phyloP scores from a whole-genome alignment of 805 yeast species.

The Yamadazyma olivae region DNA sequence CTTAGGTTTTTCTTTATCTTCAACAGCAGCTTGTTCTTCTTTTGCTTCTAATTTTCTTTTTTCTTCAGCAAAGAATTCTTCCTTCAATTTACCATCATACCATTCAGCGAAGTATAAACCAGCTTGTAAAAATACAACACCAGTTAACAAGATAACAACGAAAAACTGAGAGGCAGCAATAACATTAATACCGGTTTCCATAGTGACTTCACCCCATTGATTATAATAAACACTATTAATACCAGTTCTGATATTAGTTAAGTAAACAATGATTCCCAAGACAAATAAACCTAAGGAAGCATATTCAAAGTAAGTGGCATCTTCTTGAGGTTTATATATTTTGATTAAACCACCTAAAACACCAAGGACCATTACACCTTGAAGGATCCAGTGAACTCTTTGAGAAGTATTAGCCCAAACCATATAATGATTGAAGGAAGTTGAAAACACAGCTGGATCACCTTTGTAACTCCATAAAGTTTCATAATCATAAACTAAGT shows the following conservation, averaged over 20 bases:
- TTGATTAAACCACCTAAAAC: slow-evolving; percentile 71
- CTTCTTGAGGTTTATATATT: slow-evolving; percentile 83
- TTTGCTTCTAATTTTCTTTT: slow-evolving; percentile 8
- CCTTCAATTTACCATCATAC: slow-evolving; percentile 42
- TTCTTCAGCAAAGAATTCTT: slow-evolving; percentile 28
- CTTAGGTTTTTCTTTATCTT: slow-evolving; percentile 8
- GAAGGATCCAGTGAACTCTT: slow-evolving; percentile 58
- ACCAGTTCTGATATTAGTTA: slow-evolving; percentile 85
- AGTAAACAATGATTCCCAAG: slow-evolving; percentile 70
- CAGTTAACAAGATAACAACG: slow-evolving; percentile 65
- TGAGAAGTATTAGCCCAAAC: slow-evolving; percentile 67
- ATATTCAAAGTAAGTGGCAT: slow-evolving; percentile 85
- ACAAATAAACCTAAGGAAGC: slow-evolving; percentile 75
- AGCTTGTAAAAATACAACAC: slow-evolving; percentile 80
- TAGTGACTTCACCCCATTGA: slow-evolving; percentile 92
- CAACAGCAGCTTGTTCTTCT: slow-evolving; percentile 7
- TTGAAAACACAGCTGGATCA: slow-evolving; percentile 45
- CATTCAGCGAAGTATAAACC: slow-evolving; percentile 86
- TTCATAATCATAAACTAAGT: slow-evolving; percentile 77
- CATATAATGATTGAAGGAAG: slow-evolving; percentile 70
- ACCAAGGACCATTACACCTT: slow-evolving; percentile 60
- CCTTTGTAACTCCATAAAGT: slow-evolving; percentile 59
- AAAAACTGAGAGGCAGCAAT: slow-evolving; percentile 86
- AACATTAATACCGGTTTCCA: slow-evolving; percentile 81
- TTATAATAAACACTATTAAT: slow-evolving; percentile 64